Base-by-base conservation (phyloP, 352 stramenopile genomes). In the Saprolegnia parasitica region DNA sequence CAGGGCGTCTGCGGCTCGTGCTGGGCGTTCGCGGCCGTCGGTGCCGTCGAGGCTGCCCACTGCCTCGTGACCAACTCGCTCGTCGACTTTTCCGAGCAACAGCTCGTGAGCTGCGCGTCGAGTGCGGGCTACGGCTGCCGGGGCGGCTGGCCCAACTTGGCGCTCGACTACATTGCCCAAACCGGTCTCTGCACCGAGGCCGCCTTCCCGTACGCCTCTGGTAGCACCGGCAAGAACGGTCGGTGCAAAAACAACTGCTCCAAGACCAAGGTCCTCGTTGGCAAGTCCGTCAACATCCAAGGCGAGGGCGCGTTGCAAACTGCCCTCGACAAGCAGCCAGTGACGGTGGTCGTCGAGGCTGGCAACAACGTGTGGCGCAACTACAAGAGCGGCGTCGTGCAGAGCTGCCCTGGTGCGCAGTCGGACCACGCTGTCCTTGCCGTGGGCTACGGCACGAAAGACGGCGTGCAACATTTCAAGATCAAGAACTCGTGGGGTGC, bases 401-500 rank as follows among this genome's bases (percentile, higher is more conserved):
- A 20, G 4, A 20, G 24, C 18, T 60, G 52, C 26, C 52, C 52
- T 13, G 52, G 52, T 23, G 9, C 2, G 20, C 52, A 60, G 24
- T 60, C 52, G 3, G 82, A 81, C 68, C 72, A 83, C 58, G 70
- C 63, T 0, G 58, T 74, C 0, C 72, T 91, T 2, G 76, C 75
- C 0, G 81, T 91, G n/a, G 84, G 84, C 11, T 89, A 83, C 50
- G 67, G 52, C 24, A 37, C 35, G 52, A 49, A 49, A 8, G 79
- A 83, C 29, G 75, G 76, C 10, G 29, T 35, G 29, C 26, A 63
- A 1, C 84, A 83, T 65, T 72, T 66, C 26, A 81, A 80, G 54
- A 75, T 91, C 55, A 87, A 88, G 72, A 91, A 91, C 71, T 80
- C 84, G 64, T 91, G 82, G 81, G 84, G 84, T 4, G 78, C 76